Evolutionary conservation across 225 moss, liverwort and hornwort species (phyloP).

Genomic region (Ulota crispa): DNA sequence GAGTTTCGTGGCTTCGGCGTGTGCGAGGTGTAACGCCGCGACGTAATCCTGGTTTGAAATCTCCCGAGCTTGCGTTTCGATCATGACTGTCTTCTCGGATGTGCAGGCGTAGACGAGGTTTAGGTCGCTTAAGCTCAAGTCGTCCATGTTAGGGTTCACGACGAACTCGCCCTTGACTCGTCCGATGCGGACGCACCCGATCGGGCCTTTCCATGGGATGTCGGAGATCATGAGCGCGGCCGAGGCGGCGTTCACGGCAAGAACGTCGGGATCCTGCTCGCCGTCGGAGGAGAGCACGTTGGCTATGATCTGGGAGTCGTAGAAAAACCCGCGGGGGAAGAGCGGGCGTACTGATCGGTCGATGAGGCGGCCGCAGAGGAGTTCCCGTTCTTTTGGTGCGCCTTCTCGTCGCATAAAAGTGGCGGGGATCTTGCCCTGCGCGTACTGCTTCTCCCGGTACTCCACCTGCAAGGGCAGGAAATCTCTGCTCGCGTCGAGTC

Average conservation of each 20-base stretch:
- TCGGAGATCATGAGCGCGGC: conserved; percentile 91
- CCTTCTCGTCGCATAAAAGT: conserved; percentile 98
- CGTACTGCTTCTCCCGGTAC: conserved; percentile 94
- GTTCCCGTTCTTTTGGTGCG: conserved; percentile 89
- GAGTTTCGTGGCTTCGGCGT: conserved; percentile 76
- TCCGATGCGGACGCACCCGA: conserved; percentile 89
- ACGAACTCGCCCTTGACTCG: conserved; percentile 73
- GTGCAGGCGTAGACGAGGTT: conserved; percentile 96
- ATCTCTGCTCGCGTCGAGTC: conserved; percentile 45
- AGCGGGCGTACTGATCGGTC: conserved; percentile 89
- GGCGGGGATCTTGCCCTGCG: conserved; percentile 86
- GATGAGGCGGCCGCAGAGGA: conserved; percentile 81
- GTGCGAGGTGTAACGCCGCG: conserved; percentile 77
- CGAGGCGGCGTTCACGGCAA: conserved; percentile 93
- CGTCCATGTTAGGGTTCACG: conserved; percentile 87
- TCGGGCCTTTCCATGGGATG: conserved; percentile 93
- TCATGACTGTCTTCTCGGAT: conserved; percentile 82
- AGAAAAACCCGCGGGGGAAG: conserved; percentile 82
- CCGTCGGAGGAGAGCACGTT: conserved; percentile 93
- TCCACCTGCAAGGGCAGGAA: conserved; percentile 93
- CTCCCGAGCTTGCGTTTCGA: conserved; percentile 92
- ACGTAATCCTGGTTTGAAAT: conserved; percentile 82
- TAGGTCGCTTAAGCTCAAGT: conserved; percentile 74
- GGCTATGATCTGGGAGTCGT: conserved; percentile 92
- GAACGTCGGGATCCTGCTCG: conserved; percentile 93